Evolutionary conservation across 305 asterid genomes (phyloP).

Genomic region (Rubia tinctorum): DNA sequence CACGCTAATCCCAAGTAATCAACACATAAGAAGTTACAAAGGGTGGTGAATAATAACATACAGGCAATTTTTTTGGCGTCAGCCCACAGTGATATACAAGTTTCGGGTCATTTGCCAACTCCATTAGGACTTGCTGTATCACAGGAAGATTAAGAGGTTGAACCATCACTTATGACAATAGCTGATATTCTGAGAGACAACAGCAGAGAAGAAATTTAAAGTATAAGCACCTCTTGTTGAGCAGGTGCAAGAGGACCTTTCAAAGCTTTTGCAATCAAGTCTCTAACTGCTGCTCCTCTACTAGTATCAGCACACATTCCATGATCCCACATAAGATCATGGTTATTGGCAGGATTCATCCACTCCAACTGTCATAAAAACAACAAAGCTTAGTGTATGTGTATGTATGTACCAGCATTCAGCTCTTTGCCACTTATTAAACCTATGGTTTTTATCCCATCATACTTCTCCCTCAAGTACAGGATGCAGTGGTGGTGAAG

Average conservation of each 20-base stretch:
- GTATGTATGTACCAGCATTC: constrained; percentile 2
- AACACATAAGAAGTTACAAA: background rate
- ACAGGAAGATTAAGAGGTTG: constrained; percentile 9
- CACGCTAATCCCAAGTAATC: constrained; percentile 22
- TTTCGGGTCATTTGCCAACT: constrained; percentile 79
- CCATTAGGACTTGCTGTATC: constrained; percentile 72
- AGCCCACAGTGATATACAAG: constrained; percentile 98
- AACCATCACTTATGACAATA: constrained; percentile 7
- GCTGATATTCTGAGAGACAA: background rate
- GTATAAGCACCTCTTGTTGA: constrained; percentile 71
- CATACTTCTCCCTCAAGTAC: constrained; percentile 88
- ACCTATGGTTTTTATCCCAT: constrained; percentile 16
- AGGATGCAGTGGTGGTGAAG: constrained; percentile 87
- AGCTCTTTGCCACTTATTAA: background rate
- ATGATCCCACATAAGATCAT: constrained; percentile 92
- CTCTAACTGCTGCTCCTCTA: constrained; percentile 90
- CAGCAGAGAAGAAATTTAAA: background rate
- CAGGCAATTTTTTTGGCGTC: constrained; percentile 91
- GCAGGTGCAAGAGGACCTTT: constrained; percentile 84
- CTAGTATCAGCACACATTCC: constrained; percentile 99
- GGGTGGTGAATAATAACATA: constrained; percentile 31
- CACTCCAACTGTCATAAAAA: constrained; percentile 68
- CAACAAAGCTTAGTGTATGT: constrained; percentile 9
- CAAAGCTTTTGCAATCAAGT: constrained; percentile 84
- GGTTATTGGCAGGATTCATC: constrained; percentile 82